Base-by-base conservation (phyloP, 768 basidiomycete genomes). In the Mycena epipterygia region DNA sequence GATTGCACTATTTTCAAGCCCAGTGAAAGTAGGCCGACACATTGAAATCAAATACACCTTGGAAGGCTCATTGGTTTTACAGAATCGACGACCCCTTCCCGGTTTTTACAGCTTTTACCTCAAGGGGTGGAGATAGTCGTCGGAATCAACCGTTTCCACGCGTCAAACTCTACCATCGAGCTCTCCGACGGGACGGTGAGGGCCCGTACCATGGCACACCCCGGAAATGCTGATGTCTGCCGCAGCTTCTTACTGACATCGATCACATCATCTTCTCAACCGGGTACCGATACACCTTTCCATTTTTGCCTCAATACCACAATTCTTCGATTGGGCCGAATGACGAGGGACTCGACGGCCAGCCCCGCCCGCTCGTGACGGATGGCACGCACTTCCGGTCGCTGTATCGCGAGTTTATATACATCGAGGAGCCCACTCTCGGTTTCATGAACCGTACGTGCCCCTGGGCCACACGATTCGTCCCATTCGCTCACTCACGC, bases 361-460 rank as follows among this genome's bases (percentile, higher is more conserved):
- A 27, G 8, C 60, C 64, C 6, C 71, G 67, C 52, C 73, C 73
- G 13, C 13, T 82, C 29, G 76, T 80, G 16, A 77, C 76, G 0
- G 74, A 79, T 62, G 79, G 80, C 30, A 60, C 70, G 2, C 72
- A 73, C 42, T 74, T 75, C 39, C 79, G 76, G 13, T 75, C 77
- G 29, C 72, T 81, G 6, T 76, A 77, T 65, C 76, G 73, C 46
- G 76, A 80, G 33, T 72, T 78, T 4, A 75, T 78, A 37, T 81
- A 81, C 73, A 79, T 82, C 49, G 76, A 79, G 5, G 79, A 82
- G 46, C 80, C 81, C 2, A 79, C 80, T 8, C 72, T 81, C 1
- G 75, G 71, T 12, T 79, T 81, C 63, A 35, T 74, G 49, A 74
- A 73, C 46, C 52, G 68, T 70, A 25, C 8, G 68, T 65, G 9